Base-by-base conservation (phyloP, 73 alveolate genomes). In the Paramecium sexaurelia region DNA sequence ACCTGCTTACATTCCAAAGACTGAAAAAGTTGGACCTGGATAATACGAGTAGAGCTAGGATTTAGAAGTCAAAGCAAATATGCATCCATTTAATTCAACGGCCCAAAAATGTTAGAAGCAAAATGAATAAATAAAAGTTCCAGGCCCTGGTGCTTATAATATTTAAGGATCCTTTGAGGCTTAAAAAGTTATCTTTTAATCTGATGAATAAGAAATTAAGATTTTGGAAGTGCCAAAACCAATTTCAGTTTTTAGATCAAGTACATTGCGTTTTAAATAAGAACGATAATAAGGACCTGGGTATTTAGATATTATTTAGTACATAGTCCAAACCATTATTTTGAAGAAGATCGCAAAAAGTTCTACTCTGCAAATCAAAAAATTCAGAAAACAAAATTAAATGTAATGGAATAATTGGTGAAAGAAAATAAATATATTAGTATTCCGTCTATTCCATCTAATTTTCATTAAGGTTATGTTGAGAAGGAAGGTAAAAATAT, bases 221-320 rank as follows among this genome's bases (percentile, higher is more conserved):
- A 78, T 78, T 37, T 37, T 78, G 17, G 90, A 78, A 78, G 32
- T 78, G 29, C 90, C 90, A 13, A 78, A 78, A 78, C 90, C 90
- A 41, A 78, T 78, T 7, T 41, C 75, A 5, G 90, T 78, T 5
- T 78, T 78, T 17, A 78, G 90, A 43, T 78, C 90, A 22, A 78
- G 73, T 29, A 78, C 90, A 24, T 56, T 78, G n/a, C n/a, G 90
- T 20, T 78, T 78, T 45, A 37, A 78, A 20, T 73, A 78, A 0
- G 40, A 37, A 6, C 8, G 33, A 78, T 37, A 17, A 22, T 10
- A 78, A 1, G 73, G 43, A 78, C 90, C 90, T 0, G 90, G 90
- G 90, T 78, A 78, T 71, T n/a, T 10, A 7, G 27, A 36, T n/a
- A 20, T 13, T 10, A 37, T 40, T 5, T 51, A 51, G 4, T 51